Conservation (phyloP, 345 rosid genomes). For the Rhodomyrtus tomentosa region DNA sequence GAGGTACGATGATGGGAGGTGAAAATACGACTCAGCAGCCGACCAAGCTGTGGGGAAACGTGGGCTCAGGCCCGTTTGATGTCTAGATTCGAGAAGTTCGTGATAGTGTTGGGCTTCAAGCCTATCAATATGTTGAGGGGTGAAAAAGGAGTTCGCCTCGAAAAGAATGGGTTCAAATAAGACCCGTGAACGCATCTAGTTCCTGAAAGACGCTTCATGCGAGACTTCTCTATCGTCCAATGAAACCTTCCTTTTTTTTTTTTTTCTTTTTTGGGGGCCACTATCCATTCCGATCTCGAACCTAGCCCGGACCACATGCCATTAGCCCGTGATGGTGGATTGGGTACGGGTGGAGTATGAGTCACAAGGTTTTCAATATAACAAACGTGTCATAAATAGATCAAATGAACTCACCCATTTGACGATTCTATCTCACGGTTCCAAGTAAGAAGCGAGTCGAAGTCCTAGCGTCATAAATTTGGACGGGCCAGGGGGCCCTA, state of each 20-base stretch:
- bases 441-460: neutral
- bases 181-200: too few relatives aligned
- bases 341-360: too few relatives aligned
- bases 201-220: neutral
- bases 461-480: neutral
- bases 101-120: neutral
- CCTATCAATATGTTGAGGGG: neutral
- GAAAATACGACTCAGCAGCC: neutral
- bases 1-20: neutral
- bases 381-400: too few relatives aligned
- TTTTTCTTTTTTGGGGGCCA: neutral
- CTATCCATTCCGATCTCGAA: neutral
- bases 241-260: neutral
- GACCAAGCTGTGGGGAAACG: neutral
- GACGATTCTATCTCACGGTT: too few relatives aligned
- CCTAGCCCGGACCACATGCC: neutral
- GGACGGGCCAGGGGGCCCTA: too few relatives aligned
- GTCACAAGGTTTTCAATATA: too few relatives aligned
- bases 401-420: too few relatives aligned
- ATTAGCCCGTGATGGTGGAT: neutral
- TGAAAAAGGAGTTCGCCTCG: neutral
- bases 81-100: neutral
- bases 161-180: neutral
- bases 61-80: neutral
- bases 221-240: neutral